Base-by-base conservation (phyloP, 805 yeast genomes). In the Starmerella roubikii region DNA sequence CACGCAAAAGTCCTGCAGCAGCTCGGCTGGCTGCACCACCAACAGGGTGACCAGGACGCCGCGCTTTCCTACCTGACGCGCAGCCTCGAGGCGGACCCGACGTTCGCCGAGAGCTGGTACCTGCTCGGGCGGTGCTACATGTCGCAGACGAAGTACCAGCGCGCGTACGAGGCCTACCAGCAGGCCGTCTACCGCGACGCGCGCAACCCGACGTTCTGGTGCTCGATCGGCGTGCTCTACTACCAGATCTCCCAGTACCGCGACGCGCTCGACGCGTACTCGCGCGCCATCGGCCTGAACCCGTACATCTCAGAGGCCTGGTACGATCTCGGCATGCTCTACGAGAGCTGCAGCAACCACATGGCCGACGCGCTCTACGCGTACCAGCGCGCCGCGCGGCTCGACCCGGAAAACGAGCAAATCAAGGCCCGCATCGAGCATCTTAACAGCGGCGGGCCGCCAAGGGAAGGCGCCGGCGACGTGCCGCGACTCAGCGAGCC, bases 181-280 rank as follows among this genome's bases (percentile, higher is more conserved):
- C 96, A 86, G 58, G 97, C 97, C 11, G 98, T 91, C 42, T 91
- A 91, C 59, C 72, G 95, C 47, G 97, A 91, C 60, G 79, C 93
- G 28, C 72, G 96, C 58, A 91, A 91, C 59, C 97, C 98, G 41
- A 91, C 96, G 1, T 91, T 91, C 66, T 91, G 98, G 98, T 80
- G 91, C 58, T 76, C 83, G 24, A 80, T 80, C 54, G 98, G 98
- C 58, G 98, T 91, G 13, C 68, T 91, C 42, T 91, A 91, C 63
- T 91, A 88, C 61, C 96, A 91, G 62, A 88, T 91, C 44, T 76
- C 91, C 41, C 98, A 91, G 64, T 91, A 83, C 63, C 71, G 94
- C 41, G 98, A 91, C 58, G 98, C 98, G 2, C 67, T 91, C 47
- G 97, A 91, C 58, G 98, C 98, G 13, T 91, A 91, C 63, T 86